A percentile compares a stretch with the other conserved stretches of the same genome.
Conservation (phyloP, 2,329 filamentous ascomycete species). For the Arthrobotrys musiformis region DNA sequence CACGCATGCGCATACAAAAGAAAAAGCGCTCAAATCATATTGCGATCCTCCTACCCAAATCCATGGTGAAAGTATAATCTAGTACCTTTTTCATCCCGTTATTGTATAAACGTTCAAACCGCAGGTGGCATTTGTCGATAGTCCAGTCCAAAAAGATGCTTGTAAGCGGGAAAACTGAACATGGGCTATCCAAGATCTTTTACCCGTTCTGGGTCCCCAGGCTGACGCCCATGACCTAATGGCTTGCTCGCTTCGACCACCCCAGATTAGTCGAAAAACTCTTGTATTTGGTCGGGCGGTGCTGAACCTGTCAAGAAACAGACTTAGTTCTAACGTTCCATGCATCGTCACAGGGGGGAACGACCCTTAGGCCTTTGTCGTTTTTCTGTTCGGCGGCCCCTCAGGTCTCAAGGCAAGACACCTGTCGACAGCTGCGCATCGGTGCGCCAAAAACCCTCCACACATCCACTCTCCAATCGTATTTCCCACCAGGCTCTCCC, state of each 20-base stretch:
- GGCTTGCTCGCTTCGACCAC: conserved; percentile 50
- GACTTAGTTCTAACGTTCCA: conserved; percentile 17
- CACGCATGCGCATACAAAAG: not conserved
- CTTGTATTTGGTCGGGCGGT: not conserved
- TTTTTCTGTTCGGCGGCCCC: conserved; percentile 2
- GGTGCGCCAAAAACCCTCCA: conserved; percentile 1
- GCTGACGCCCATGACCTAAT: conserved; percentile 45
- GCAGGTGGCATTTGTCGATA: conserved; percentile 5
- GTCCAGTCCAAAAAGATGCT: not conserved
- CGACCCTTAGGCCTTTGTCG: not conserved
- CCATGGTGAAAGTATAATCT: not conserved
- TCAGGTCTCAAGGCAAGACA: conserved; percentile 44
- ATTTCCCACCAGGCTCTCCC: conserved; percentile 18
- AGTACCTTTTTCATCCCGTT: not conserved
- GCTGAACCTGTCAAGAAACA: conserved; percentile 22
- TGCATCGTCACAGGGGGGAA: conserved; percentile 19
- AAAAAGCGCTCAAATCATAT: conserved; percentile 19
- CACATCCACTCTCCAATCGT: not conserved
- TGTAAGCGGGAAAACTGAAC: conserved; percentile 12
- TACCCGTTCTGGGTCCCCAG: conserved; percentile 14
- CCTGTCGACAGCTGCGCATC: conserved; percentile 13
- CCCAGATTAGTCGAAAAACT: conserved; percentile 40
- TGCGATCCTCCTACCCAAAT: conserved; percentile 20
- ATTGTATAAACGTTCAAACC: conserved; percentile 11
- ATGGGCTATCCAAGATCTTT: conserved; percentile 17